phyloP scores from a whole-genome alignment of 805 yeast species.

The Schwanniomyces sp. region DNA sequence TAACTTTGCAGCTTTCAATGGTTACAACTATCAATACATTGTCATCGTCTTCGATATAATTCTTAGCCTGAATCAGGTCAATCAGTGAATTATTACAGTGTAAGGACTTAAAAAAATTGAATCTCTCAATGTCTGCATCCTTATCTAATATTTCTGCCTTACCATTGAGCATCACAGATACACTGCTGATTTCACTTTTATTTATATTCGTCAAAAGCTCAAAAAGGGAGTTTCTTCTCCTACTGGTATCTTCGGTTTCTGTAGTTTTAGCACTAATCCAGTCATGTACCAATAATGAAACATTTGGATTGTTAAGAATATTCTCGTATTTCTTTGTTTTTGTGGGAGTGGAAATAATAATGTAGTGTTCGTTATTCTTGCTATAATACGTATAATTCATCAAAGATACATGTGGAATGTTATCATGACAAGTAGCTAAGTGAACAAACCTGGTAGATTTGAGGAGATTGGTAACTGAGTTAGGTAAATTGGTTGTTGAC shows the following conservation, averaged over 20 bases:
- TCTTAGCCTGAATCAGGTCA: constrained; percentile 63
- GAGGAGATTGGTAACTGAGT: constrained; percentile 43
- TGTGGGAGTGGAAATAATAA: constrained; percentile 71
- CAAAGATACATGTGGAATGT: constrained; percentile 81
- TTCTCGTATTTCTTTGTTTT: constrained; percentile 75
- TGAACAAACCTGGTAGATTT: constrained; percentile 72
- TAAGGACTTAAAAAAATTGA: constrained; percentile 58
- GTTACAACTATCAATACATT: constrained; percentile 66
- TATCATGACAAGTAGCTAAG: constrained; percentile 74
- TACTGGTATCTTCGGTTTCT: constrained; percentile 9
- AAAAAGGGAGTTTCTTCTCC: constrained; percentile 28
- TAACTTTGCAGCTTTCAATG: constrained; percentile 69
- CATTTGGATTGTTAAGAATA: constrained; percentile 68
- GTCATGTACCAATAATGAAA: constrained; percentile 84
- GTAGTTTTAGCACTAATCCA: constrained; percentile 68
- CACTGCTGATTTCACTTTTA: constrained; percentile 73
- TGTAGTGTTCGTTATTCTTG: constrained; percentile 43
- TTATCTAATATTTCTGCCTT: constrained; percentile 52
- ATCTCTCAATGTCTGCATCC: constrained; percentile 43
- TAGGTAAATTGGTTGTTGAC: constrained; percentile 24
- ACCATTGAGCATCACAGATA: constrained; percentile 82
- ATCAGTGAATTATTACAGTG: constrained; percentile 65
- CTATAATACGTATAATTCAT: constrained; percentile 82
- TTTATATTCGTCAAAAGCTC: constrained; percentile 74
- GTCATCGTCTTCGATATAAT: constrained; percentile 50